Evolutionary conservation across 202 grass and related monocot genomes (phyloP).

Genomic region (Panicum virgatum): DNA sequence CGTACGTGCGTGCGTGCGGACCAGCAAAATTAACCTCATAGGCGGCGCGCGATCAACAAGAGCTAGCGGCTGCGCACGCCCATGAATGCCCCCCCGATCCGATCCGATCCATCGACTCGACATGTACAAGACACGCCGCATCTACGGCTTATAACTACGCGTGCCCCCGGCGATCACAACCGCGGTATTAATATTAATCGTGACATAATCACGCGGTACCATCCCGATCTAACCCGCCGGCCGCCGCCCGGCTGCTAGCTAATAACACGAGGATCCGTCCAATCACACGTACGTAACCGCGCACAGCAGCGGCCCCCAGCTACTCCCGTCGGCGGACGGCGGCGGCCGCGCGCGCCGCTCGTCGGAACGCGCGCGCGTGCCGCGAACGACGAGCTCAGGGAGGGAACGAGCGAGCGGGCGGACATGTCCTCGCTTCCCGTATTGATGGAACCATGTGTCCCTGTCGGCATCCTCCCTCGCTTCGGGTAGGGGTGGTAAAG

Average conservation of each 20-base stretch:
- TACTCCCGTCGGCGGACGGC: not conserved
- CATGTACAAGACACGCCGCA: constrained; percentile 3
- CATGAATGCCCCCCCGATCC: constrained; percentile 17
- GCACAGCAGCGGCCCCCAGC: not conserved
- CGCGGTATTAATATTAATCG: not conserved
- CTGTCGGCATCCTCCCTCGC: constrained; percentile 30
- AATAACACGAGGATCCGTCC: constrained; percentile 5
- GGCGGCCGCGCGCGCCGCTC: not conserved
- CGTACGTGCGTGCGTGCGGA: not conserved
- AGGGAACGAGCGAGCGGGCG: not conserved
- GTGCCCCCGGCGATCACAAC: not conserved
- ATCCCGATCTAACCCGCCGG: not conserved
- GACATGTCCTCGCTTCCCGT: not conserved
- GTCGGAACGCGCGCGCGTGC: not conserved
- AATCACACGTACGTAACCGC: not conserved
- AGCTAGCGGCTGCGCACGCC: not conserved
- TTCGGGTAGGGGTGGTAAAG: too few relatives aligned
- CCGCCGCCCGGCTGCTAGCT: too few relatives aligned
- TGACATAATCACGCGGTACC: constrained; percentile 18
- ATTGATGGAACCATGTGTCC: constrained; percentile 51
- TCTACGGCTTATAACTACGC: constrained; percentile 2
- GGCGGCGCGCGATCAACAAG: not conserved
- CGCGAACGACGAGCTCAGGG: not conserved
- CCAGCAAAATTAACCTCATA: not conserved
- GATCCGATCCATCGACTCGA: not conserved